Conservation (phyloP, 306 rosid genomes). For the Styphnolobium japonicum region DNA sequence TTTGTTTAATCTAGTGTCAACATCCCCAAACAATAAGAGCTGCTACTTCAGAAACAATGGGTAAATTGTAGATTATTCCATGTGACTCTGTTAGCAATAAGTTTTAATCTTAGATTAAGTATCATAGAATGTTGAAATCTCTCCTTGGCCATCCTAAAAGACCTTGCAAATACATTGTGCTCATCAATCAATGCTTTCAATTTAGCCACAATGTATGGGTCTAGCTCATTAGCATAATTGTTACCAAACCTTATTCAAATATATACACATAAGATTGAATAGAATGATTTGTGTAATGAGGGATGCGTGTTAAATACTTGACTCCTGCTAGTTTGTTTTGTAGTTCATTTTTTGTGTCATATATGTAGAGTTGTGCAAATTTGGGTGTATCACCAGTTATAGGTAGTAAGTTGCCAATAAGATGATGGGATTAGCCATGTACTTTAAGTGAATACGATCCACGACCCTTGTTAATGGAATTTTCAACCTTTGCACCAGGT, state of each 20-base stretch:
- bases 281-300: too few species aligned
- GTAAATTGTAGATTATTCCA: background rate
- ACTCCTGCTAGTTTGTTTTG: background rate
- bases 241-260: too few species aligned
- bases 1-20: background rate
- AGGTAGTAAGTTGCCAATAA: background rate
- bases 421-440: background rate
- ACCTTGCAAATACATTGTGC: too few species aligned
- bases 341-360: background rate
- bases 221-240: too few species aligned
- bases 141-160: background rate
- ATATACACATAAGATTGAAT: too few species aligned
- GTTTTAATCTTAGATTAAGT: too few species aligned
- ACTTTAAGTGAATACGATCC: background rate
- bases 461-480: background rate
- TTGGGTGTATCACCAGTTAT: background rate
- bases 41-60: background rate
- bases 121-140: background rate
- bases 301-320: too few species aligned
- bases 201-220: too few species aligned
- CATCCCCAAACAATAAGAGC: background rate
- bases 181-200: too few species aligned
- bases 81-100: background rate
- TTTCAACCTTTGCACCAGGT: background rate
- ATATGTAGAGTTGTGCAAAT: background rate